Conservation (phyloP, 148 eudicot species). For the Agrostemma githago region DNA sequence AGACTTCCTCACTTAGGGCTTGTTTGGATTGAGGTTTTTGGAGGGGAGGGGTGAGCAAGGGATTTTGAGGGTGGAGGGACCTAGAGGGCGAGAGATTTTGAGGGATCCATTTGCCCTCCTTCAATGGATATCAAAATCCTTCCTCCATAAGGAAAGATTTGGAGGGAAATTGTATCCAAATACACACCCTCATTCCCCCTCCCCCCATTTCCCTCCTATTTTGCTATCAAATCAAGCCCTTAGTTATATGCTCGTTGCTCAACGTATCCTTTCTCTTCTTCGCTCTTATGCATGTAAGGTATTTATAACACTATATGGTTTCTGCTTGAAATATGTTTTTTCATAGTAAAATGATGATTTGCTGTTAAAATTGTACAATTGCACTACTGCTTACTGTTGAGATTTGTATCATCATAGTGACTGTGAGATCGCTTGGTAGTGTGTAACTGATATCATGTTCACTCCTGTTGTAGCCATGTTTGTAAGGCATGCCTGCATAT, state of each 20-base stretch:
- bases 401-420: neutral
- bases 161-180: too few relatives aligned
- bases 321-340: neutral
- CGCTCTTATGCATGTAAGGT: neutral
- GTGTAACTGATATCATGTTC: neutral
- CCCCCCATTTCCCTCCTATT: too few relatives aligned
- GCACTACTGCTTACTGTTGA: neutral
- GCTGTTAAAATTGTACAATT: neutral
- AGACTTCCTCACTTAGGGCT: too few relatives aligned
- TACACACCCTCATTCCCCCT: too few relatives aligned
- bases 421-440: neutral
- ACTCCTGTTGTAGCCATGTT: neutral
- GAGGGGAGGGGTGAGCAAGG: too few relatives aligned
- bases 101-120: too few relatives aligned
- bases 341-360: neutral
- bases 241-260: neutral
- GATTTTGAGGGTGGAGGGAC: too few relatives aligned
- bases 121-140: too few relatives aligned
- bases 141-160: too few relatives aligned
- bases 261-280: neutral
- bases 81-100: too few relatives aligned
- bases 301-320: neutral
- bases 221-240: neutral
- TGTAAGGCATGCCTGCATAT: neutral
- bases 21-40: too few relatives aligned